Conservation (phyloP, 768 basidiomycete species). For the Tylopilus plumbeoviolaceoides region DNA sequence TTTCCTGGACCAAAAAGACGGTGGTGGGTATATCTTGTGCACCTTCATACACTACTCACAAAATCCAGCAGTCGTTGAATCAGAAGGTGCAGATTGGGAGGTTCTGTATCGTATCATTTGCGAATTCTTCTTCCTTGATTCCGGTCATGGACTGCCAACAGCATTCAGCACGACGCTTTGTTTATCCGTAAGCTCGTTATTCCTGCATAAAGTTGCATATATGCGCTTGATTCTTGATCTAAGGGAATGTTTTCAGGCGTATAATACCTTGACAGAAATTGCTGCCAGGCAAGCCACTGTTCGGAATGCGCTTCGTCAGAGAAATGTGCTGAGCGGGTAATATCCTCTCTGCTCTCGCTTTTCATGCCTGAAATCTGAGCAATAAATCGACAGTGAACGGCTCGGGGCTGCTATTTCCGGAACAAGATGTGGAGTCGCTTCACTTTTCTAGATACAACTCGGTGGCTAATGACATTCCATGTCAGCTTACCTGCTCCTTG, state of each 20-base stretch:
- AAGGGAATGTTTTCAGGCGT: conserved; percentile 40
- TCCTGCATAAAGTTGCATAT: conserved; percentile 18
- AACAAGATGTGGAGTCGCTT: conserved; percentile 40
- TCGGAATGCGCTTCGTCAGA: conserved; percentile 43
- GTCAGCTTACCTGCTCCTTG: conserved; percentile 54
- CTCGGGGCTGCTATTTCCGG: conserved; percentile 48
- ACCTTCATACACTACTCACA: not conserved
- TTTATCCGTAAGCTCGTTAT: conserved; percentile 20
- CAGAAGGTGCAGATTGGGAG: conserved; percentile 26
- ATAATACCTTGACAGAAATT: conserved; percentile 48
- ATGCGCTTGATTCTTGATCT: conserved; percentile 22
- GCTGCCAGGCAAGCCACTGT: conserved; percentile 39
- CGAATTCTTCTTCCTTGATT: conserved; percentile 35
- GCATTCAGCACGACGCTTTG: conserved; percentile 23
- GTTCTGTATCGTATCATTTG: conserved; percentile 31
- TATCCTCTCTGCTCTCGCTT: not conserved
- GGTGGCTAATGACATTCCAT: not conserved
- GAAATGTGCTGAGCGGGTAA: conserved; percentile 48
- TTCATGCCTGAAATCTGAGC: not conserved
- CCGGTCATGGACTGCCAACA: conserved; percentile 10
- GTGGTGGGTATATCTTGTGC: conserved; percentile 10
- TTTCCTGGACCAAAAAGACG: conserved; percentile 20
- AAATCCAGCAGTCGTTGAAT: conserved; percentile 13
- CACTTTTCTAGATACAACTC: not conserved
- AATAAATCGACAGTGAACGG: conserved; percentile 31